phyloP scores from a whole-genome alignment of 495 filamentous ascomycete species.

The Aspergillus avenaceus region DNA sequence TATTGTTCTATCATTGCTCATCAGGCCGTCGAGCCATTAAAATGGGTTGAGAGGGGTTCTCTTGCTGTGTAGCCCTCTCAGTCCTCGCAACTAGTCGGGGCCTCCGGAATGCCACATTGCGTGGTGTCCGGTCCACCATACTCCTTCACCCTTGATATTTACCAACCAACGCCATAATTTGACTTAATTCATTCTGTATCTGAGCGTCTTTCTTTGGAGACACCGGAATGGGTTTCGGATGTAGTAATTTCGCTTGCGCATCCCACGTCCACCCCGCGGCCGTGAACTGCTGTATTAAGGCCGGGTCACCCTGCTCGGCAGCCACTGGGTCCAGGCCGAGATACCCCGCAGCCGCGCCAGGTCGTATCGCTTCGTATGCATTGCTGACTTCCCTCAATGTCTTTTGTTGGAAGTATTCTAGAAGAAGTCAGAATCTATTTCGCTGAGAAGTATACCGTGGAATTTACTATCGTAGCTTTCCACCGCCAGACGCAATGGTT shows the following conservation, averaged over 20 bases:
- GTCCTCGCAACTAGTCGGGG: not conserved
- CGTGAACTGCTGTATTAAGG: constrained; percentile 35
- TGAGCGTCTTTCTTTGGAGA: constrained; percentile 20
- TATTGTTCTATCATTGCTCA: constrained; percentile 10
- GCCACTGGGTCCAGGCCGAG: constrained; percentile 37
- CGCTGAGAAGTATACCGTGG: too few relatives aligned
- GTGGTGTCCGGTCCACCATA: not conserved
- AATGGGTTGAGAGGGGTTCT: not conserved
- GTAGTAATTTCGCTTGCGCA: constrained; percentile 30
- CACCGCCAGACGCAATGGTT: constrained; percentile 32
- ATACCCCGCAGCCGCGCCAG: constrained; percentile 39
- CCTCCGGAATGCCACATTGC: not conserved
- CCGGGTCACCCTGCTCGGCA: constrained; percentile 28
- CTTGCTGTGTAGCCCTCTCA: not conserved
- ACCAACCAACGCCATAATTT: constrained; percentile 33
- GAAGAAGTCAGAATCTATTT: too few relatives aligned
- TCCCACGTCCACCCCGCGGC: constrained; percentile 47
- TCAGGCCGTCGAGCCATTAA: constrained; percentile 12
- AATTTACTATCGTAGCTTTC: constrained; percentile 42
- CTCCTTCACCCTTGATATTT: constrained; percentile 20
- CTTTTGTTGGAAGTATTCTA: constrained; percentile 44
- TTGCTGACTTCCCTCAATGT: constrained; percentile 44
- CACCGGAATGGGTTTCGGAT: constrained; percentile 31
- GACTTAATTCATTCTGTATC: constrained; percentile 24
- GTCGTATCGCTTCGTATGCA: constrained; percentile 47